These are phyloP conservation scores for Penicillium sp. DNA, from an alignment of 2,329 filamentous ascomycete species.

Conservation along the genomic window DNA sequence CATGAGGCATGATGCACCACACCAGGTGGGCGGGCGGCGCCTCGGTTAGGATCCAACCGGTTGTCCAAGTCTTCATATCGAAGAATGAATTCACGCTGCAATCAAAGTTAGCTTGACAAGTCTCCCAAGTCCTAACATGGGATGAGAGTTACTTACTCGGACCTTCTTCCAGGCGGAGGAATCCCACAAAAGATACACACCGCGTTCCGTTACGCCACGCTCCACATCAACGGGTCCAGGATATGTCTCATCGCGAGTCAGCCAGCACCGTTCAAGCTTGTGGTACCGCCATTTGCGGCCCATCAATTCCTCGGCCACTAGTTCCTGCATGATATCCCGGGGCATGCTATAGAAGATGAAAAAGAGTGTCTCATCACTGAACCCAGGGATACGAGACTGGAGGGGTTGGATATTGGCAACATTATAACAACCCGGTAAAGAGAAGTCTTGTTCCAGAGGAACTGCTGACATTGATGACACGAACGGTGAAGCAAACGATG, in stretches of 20 bases:
- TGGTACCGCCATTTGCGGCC: conserved; percentile 54
- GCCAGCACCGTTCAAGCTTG: conserved; percentile 52
- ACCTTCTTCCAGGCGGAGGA: conserved; percentile 51
- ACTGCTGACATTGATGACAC: conserved; percentile 56
- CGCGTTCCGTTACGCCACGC: conserved; percentile 48
- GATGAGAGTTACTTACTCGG: conserved; percentile 36
- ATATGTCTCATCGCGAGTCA: conserved; percentile 50
- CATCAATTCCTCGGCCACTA: conserved; percentile 62
- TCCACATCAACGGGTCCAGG: conserved; percentile 50
- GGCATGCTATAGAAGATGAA: conserved; percentile 69
- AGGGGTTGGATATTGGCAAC: conserved; percentile 65
- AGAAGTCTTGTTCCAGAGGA: conserved; percentile 62
- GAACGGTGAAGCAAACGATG: conserved; percentile 64
- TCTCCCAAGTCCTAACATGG: neutral
- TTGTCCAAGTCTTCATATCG: conserved; percentile 52
- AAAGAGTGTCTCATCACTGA: conserved; percentile 64
- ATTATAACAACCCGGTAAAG: conserved; percentile 61
- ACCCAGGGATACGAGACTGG: conserved; percentile 56
- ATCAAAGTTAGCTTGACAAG: conserved; percentile 11
- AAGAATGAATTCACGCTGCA: conserved; percentile 48
- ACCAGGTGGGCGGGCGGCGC: conserved; percentile 33
- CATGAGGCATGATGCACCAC: conserved; percentile 40
- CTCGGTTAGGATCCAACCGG: conserved; percentile 41
- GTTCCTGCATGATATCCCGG: conserved; percentile 63
- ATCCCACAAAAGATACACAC: conserved; percentile 53